These are phyloP conservation scores for Eucalyptus rudis DNA, from an alignment of 345 rosid genomes.

Conservation along the genomic window DNA sequence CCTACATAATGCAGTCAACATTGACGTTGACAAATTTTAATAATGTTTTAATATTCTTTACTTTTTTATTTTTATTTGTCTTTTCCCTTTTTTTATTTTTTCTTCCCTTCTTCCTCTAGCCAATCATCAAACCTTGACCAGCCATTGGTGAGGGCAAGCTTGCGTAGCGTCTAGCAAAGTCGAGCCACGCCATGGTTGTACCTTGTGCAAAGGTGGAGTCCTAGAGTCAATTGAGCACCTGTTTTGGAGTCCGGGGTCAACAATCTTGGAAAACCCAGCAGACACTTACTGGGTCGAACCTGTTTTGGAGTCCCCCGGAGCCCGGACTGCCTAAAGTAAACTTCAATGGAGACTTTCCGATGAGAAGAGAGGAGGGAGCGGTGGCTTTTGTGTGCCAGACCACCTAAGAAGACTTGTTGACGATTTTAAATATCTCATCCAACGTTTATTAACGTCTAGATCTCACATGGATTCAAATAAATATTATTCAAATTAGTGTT, in stretches of 20 bases:
- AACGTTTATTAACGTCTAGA: background rate
- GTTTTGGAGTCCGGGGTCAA: background rate
- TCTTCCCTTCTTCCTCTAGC: no score
- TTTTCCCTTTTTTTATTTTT: accelerated
- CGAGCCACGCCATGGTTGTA: background rate
- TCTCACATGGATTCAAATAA: no score
- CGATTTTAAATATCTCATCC: background rate
- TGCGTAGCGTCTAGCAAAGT: no score
- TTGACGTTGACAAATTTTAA: no score
- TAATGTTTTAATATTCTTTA: no score
- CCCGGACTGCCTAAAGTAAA: background rate
- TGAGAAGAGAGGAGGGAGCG: background rate
- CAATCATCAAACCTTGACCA: accelerated
- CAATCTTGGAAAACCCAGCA: background rate
- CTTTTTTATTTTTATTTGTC: accelerated
- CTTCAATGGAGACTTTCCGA: background rate
- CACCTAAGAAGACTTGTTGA: background rate
- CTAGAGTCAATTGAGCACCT: background rate
- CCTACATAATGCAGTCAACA: accelerated
- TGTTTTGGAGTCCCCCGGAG: background rate
- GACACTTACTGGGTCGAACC: background rate
- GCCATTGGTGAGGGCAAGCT: no score
- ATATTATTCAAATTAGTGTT: background rate
- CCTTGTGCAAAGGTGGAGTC: background rate
- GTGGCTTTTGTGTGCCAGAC: background rate